Conservation (phyloP, 1,284 basidiomycete genomes). For the Boletus sp. region DNA sequence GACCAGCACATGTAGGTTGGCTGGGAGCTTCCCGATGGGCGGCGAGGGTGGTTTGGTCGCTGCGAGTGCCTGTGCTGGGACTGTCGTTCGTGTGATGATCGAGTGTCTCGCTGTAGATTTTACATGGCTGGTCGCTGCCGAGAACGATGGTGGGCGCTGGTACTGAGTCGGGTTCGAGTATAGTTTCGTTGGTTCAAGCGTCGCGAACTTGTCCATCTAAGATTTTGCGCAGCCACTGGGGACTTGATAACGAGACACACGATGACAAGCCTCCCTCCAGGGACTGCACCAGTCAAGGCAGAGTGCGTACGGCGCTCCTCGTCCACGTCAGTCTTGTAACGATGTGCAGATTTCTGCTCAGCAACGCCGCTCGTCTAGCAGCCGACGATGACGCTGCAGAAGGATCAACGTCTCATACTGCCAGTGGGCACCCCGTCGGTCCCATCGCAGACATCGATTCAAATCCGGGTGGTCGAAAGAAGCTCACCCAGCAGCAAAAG, state of each 20-base stretch:
- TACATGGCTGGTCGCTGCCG: conserved; percentile 8
- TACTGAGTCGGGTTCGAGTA: conserved; percentile 34
- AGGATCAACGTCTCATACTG: conserved; percentile 46
- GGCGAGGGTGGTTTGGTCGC: conserved; percentile 24
- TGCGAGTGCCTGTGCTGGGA: conserved; percentile 18
- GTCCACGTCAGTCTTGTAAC: background rate
- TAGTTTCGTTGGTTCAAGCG: conserved; percentile 73
- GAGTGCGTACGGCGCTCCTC: conserved; percentile 48
- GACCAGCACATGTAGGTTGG: conserved; percentile 71
- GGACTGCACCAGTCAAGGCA: conserved; percentile 71
- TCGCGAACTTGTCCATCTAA: conserved; percentile 73
- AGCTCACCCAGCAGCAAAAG: conserved; percentile 57
- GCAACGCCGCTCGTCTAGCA: conserved; percentile 33
- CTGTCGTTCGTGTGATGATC: too few relatives aligned
- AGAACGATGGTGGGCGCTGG: conserved; percentile 3
- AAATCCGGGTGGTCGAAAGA: conserved; percentile 40
- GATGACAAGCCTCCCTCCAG: conserved; percentile 34
- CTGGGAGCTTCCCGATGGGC: conserved; percentile 70
- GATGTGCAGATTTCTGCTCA: conserved; percentile 55
- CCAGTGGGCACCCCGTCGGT: conserved; percentile 19
- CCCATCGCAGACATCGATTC: conserved; percentile 25
- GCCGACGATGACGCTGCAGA: conserved; percentile 80
- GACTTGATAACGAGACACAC: background rate
- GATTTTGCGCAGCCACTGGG: conserved; percentile 19
- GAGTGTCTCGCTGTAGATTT: conserved; percentile 12